Evolutionary conservation across 1,284 basidiomycete species (phyloP), one percentile per base, ranked within the genome.

Genomic region (Tilletiopsis washingtonensis): DNA sequence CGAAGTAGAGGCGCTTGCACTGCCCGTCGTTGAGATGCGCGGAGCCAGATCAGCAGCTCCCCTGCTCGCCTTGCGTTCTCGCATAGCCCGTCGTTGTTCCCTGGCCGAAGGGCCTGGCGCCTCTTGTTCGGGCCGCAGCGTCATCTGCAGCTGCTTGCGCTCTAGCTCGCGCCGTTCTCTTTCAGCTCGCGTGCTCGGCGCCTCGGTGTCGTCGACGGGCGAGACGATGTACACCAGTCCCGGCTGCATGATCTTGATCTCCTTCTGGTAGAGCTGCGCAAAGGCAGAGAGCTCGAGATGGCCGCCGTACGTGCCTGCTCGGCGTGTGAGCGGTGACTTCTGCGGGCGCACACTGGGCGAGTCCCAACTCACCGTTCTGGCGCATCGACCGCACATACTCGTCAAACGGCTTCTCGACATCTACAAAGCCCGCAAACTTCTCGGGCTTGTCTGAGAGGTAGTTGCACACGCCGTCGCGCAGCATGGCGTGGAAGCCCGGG

Each of bases 221-320:
- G 69, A 36, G 50, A 69, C 52, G 36, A 69, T 36, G 64, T 76
- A 51, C 53, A 69, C 44, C 61, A 75, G 40, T 53, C 86, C 88
- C 0, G 90, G 89, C 67, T 93, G 89, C 47, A 91, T 82, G 53
- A 93, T 88, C 75, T 91, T 91, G 73, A 93, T 85, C 64, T 87
- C 81, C 39, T 84, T 80, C 44, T 78, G 77, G 49, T 79, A 80
- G 76, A 88, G 80, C 59, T 90, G 86, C 2, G 90, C 84, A 71
- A 91, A 93, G 0, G 88, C 88, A 14, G 85, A 85, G 7, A 93
- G 78, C 71, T 93, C 90, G 62, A 93, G 80, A 74, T 93, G 88
- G 0, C 88, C 89, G 36, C 88, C 90, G 60, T 91, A 93, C 0
- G 88, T 90, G 24, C 84, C 88, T 34, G 26, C 29, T 9, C 9